Evolutionary conservation across 106 monocot species (phyloP), one percentile per base, ranked within the genome.

Genomic region (Dioscorea dumetorum): DNA sequence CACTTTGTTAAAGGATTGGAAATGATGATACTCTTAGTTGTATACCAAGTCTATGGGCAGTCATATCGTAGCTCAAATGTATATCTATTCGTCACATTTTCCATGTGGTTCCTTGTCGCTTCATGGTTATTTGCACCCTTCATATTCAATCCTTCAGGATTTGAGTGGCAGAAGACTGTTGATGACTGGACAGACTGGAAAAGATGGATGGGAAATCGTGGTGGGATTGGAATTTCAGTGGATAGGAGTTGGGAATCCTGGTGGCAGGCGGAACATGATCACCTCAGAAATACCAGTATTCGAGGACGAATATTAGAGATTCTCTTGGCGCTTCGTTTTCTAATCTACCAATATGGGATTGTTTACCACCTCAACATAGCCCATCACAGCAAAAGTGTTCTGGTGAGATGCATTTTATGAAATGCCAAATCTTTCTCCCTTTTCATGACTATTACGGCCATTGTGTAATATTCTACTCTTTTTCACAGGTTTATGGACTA

Each of bases 171-270:
- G 34, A 94, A 94, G 74, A 91, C 87, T 0, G 94, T 94, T 16
- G 85, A 88, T 52, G 95, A 95, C 56, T 95, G 95, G 95, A 84
- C 85, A 15, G 91, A 95, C 58, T 95, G 95, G 95, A 87, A 76
- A 49, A 91, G 74, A 23, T 95, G 94, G 94, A 85, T 95, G 88
- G 91, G 91, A 51, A 91, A 91, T 69, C 79, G 87, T 19, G 95
- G 95, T 14, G 91, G 95, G 5, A 95, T 95, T 33, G 95, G 95
- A 7, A 85, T 95, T 24, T 13, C 91, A 12, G 48, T 50, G 9
- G 77, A 95, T 24, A 80, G 70, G 48, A 95, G 95, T 61, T 95
- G 95, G 94, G 95, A 95, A 61, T 91, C 95, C 16, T 95, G 95
- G 95, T 95, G 95, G 95, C 81, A 79, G 51, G 70, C 73, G 48